phyloP scores from a whole-genome alignment of 768 basidiomycete species.

The Pilatotrama ljubarskyi region DNA sequence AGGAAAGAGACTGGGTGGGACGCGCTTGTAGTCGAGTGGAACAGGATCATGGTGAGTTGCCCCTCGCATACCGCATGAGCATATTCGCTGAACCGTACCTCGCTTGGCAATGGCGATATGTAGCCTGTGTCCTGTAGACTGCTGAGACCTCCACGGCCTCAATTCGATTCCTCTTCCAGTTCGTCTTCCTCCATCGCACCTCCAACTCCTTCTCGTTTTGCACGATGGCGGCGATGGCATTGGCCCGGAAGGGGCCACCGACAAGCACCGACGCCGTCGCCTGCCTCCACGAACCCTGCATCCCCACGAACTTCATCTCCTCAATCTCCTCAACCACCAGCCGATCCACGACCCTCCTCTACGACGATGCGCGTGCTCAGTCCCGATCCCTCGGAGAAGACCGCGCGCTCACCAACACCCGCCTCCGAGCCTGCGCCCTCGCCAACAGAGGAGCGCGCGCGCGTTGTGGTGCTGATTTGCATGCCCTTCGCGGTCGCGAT shows the following conservation, averaged over 20 bases:
- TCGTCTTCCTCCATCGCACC: background rate
- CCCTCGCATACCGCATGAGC: too few species aligned
- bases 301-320: background rate
- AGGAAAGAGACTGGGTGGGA: conserved; percentile 5
- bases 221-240: conserved; percentile 5
- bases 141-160: conserved; percentile 1
- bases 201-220: background rate
- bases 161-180: background rate
- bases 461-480: conserved; percentile 26
- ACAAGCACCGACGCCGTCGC: background rate
- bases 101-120: background rate
- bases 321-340: background rate
- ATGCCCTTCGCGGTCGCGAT: conserved; percentile 25
- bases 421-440: background rate
- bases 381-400: conserved; percentile 1
- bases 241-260: conserved; percentile 4
- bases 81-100: background rate
- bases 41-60: conserved; percentile 21
- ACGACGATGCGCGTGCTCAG: conserved; percentile 3
- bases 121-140: conserved; percentile 16
- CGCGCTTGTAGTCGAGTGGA: conserved; percentile 13
- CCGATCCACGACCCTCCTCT: conserved; percentile 1
- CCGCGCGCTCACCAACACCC: background rate
- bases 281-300: background rate
- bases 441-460: conserved; percentile 3